Evolutionary conservation across 2,329 filamentous ascomycete genomes (phyloP).

Genomic region (Grosmannia serpens): DNA sequence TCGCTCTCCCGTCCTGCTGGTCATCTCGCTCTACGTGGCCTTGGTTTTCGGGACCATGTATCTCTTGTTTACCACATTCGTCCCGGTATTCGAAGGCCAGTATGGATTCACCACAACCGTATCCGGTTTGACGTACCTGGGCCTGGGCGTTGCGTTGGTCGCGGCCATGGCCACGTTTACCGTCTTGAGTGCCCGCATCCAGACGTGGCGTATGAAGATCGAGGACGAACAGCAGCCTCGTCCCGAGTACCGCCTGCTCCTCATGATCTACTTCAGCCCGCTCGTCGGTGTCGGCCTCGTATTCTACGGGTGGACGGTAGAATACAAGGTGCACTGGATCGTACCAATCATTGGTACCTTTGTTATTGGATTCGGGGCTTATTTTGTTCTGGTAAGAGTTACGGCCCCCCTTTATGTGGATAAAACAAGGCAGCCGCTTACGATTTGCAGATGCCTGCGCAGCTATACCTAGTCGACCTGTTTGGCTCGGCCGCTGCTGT

Average conservation of each 20-base stretch:
- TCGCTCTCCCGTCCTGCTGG: constrained; percentile 27
- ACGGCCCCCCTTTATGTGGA: not conserved
- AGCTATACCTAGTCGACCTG: not conserved
- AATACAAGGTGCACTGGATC: constrained; percentile 37
- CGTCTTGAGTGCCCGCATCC: not conserved
- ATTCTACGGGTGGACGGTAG: constrained; percentile 38
- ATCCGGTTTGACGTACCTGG: not conserved
- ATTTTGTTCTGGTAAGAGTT: not conserved
- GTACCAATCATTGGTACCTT: constrained; percentile 34
- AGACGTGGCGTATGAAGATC: constrained; percentile 14
- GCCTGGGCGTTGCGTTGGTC: not conserved
- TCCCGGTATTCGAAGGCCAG: constrained; percentile 25
- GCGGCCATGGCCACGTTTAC: no score
- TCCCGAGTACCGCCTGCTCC: constrained; percentile 30
- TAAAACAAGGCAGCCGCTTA: no score
- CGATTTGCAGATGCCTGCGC: not conserved
- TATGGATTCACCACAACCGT: constrained; percentile 22
- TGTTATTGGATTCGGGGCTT: not conserved
- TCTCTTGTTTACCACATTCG: constrained; percentile 38
- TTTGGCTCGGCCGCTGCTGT: not conserved
- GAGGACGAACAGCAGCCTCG: not conserved
- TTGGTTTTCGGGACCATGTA: constrained; percentile 35
- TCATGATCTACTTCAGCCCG: constrained; percentile 28
- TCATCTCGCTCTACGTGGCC: constrained; percentile 30
- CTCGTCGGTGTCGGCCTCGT: constrained; percentile 35